Percentiles rank a stretch among this genome's conserved stretches.
These are phyloP conservation scores for Solanum stenotomum DNA, from an alignment of 257 asterid species.

Conservation along the genomic window DNA sequence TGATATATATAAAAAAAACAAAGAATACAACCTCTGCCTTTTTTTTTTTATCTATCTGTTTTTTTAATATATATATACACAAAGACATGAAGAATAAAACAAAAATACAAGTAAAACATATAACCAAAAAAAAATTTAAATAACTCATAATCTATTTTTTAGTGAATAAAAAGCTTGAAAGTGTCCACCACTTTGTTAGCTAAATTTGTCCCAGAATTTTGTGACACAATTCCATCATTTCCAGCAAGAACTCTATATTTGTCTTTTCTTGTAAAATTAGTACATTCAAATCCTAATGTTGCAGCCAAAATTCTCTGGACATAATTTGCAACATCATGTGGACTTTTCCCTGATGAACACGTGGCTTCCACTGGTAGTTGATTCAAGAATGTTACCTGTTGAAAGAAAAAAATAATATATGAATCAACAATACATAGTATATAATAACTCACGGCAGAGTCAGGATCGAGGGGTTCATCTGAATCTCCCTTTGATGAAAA, in stretches of 20 bases:
- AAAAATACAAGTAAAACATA: not conserved
- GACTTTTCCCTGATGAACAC: conserved; percentile 70
- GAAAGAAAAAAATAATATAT: not conserved
- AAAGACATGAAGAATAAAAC: not conserved
- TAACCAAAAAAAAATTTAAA: not conserved
- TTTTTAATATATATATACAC: not conserved
- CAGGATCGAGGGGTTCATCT: not conserved
- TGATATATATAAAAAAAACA: not conserved
- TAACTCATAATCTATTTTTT: not conserved
- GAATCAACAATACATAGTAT: not conserved
- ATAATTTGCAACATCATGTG: conserved; percentile 84
- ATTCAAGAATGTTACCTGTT: conserved; percentile 45
- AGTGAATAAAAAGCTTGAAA: conserved; percentile 30
- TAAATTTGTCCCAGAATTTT: conserved; percentile 2
- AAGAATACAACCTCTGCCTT: not conserved
- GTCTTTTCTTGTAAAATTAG: conserved; percentile 76
- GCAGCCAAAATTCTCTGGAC: conserved; percentile 82
- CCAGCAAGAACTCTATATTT: conserved; percentile 87
- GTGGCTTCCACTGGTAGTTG: conserved; percentile 83
- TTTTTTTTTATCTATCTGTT: not conserved
- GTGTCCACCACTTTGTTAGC: conserved; percentile 28
- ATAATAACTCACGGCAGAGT: fast-evolving
- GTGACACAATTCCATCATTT: conserved; percentile 62
- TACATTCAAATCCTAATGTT: conserved; percentile 88
- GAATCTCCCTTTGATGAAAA: not conserved